phyloP scores from a whole-genome alignment of 2,329 filamentous ascomycete genomes.

The Fusarium tuaranense region DNA sequence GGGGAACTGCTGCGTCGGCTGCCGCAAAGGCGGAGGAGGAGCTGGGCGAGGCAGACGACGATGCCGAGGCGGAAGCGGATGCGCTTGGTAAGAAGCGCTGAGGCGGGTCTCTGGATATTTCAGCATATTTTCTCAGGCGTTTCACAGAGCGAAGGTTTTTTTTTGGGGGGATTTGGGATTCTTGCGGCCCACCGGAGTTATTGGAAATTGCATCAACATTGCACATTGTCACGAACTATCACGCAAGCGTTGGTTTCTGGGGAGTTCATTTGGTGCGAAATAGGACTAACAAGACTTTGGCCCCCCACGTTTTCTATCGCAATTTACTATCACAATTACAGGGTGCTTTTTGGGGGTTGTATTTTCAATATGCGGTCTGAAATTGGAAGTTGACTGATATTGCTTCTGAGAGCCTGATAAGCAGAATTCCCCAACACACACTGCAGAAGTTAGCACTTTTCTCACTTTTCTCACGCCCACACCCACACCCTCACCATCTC shows the following conservation, averaged over 20 bases:
- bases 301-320: background rate
- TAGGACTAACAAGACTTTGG: background rate
- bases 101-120: conserved; percentile 13
- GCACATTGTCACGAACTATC: conserved; percentile 1
- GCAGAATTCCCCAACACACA: background rate
- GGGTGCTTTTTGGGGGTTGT: background rate
- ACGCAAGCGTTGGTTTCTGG: background rate
- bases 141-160: background rate
- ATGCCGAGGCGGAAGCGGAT: conserved; percentile 57
- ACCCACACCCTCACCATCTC: background rate
- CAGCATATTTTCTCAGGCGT: conserved; percentile 15
- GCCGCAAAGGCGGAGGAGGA: conserved; percentile 59
- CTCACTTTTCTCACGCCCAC: background rate
- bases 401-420: background rate
- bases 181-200: conserved; percentile 21
- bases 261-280: background rate
- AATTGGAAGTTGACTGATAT: background rate
- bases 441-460: background rate
- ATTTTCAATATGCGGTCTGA: background rate
- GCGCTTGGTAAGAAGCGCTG: conserved; percentile 54
- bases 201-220: conserved; percentile 11
- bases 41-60: conserved; percentile 65
- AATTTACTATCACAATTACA: background rate
- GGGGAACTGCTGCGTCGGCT: conserved; percentile 55
- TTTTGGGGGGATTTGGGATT: background rate